A percentile compares a stretch with the other conserved stretches of the same genome.
Conservation (phyloP, 129 eudicot species). For the Smallanthus sonchifolius region DNA sequence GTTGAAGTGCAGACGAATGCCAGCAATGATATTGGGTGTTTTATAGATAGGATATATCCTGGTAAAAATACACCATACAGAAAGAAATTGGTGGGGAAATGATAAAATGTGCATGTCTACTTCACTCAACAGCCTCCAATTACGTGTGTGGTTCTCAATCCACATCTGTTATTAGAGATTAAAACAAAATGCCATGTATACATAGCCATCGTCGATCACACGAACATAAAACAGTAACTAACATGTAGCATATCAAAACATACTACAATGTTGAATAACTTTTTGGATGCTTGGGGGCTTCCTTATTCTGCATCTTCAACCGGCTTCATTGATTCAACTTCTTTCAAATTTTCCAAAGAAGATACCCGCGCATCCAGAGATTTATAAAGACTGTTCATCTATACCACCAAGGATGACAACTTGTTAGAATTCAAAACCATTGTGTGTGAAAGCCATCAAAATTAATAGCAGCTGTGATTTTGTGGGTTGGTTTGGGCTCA, state of each 20-base stretch:
- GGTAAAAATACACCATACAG: neutral
- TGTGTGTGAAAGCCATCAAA: neutral
- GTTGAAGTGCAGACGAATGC: constrained; percentile 3
- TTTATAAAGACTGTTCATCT: constrained; percentile 42
- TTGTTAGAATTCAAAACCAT: constrained; percentile 8
- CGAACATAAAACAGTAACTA: constrained; percentile 16
- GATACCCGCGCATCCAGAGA: constrained; percentile 44
- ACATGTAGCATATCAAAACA: constrained; percentile 19
- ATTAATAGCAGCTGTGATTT: neutral
- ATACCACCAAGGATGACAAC: neutral
- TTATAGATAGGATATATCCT: neutral
- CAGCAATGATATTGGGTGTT: neutral
- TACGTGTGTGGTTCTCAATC: constrained; percentile 13
- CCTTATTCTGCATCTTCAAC: constrained; percentile 39
- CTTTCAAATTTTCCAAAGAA: constrained; percentile 41
- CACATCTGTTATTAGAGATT: constrained; percentile 20
- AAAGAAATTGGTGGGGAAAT: neutral
- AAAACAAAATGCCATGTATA: constrained; percentile 22
- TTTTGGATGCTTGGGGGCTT: constrained; percentile 10
- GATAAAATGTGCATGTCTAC: constrained; percentile 16
- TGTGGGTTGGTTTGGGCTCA: neutral
- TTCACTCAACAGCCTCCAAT: constrained; percentile 11
- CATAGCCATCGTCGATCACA: constrained; percentile 19
- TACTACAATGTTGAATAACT: constrained; percentile 25
- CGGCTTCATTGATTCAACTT: constrained; percentile 29